Evolutionary conservation across 2,329 filamentous ascomycete species (phyloP), one percentile per base, ranked within the genome.

Genomic region (Dichotomopilus funicola): DNA sequence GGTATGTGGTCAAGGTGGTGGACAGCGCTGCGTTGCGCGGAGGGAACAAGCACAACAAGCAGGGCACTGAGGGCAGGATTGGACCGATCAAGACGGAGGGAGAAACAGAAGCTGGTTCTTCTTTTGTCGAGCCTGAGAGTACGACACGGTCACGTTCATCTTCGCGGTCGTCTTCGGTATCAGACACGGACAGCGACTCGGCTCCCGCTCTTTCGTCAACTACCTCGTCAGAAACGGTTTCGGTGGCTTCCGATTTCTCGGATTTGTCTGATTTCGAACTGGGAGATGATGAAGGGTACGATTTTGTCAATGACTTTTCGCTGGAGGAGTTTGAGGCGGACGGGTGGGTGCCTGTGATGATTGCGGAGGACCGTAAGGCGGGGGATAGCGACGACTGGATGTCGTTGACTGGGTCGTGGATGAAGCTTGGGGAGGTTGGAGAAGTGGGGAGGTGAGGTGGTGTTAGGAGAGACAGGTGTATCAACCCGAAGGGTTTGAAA

Each of bases 311-410:
- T 3, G 58, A 58, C 37, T 44, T 54, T 31, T 44, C 47, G 7
- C 45, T 47, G 6, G 53, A 55, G 19, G 19, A 27, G 19, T 27
- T 27, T 6, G 49, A 51, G 44, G 49, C 50, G 1, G 41, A 51
- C 10, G 55, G 52, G 6, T 59, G 58, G 58, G 50, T 59, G 27
- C 57, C 57, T 31, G 51, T 59, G 2, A 59, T 55, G 55, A 50
- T 59, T 37, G 44, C 51, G 8, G 55, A 55, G 38, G 49, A 59
- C 19, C 19, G 19, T 27, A 27, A 27, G 19, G 19, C 19, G 7
- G 45, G 53, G 0, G 38, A 51, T 2, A 48, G 52, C 3, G 49
- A 59, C 13, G 55, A 56, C 12, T 57, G 54, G 58, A 51, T 57
- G 47, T 59, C 58, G 31, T 43, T 59, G 11, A 53, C 45, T n/a